Evolutionary conservation across 768 basidiomycete genomes (phyloP), one percentile per base, ranked within the genome.

Genomic region (Amanita fuliginea): DNA sequence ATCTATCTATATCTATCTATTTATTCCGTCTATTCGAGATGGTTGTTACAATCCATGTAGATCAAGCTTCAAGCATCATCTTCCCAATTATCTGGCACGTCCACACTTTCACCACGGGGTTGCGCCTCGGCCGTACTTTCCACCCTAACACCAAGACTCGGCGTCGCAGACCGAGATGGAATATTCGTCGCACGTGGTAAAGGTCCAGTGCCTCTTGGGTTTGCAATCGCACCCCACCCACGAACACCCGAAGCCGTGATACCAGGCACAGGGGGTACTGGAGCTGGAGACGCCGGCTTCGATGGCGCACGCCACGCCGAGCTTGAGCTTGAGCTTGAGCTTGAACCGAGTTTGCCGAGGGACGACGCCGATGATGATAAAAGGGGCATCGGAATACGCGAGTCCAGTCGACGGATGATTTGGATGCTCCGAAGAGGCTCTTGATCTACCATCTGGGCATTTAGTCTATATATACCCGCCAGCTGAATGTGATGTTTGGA

Each of bases 361-460:
- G 64, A 55, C 32, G 63, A 57, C 1, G 67, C 54, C 40, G 73
- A 58, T 3, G 65, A 57, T 1, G 88, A 90, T 5, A 97, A 72
- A 3, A 83, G 66, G 1, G 88, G 87, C 1, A 57, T 61, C 0
- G 93, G 92, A 4, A 89, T 66, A 19, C 89, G 79, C 0, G 91
- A 84, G 61, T 96, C 93, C 42, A 93, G 65, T 11, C 90, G 77
- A 30, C 88, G 75, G 44, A 89, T 69, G 42, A 96, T 76, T 60
- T 90, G 85, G 1, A 95, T 85, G 55, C 89, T 81, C 42, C 89
- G 72, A 59, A 86, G 76, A 0, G 95, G 95, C 57, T 96, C 95
- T 57, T 86, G 86, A 61, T 97, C 95, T 16, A 99, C 78, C 70
- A 92, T 80, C 56, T 86, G 78, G 0, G 84, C 80, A 53, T 89